Evolutionary conservation across 805 yeast genomes (phyloP).

Genomic region (Saccharomycopsis microspora): DNA sequence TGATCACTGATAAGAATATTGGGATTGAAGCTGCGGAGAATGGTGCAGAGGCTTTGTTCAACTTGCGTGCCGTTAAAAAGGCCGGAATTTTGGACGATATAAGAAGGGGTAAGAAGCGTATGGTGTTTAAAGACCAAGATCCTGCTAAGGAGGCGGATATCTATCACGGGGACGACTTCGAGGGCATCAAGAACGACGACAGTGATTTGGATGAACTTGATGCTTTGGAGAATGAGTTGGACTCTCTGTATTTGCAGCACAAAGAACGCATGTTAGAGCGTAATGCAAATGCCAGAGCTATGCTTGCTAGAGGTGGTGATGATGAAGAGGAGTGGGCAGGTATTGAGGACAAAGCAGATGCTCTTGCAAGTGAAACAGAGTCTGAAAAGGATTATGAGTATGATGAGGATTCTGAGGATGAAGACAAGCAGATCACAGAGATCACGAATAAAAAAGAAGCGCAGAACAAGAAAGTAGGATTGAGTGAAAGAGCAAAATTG

Average conservation of each 20-base stretch:
- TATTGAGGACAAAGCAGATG: constrained; percentile 37
- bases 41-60: constrained; percentile 68
- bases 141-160: constrained; percentile 44
- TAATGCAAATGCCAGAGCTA: constrained; percentile 60
- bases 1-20: constrained; percentile 85
- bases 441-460: constrained; percentile 45
- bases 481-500: constrained; percentile 31
- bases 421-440: constrained; percentile 55
- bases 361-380: constrained; percentile 16
- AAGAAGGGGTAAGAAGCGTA: constrained; percentile 63
- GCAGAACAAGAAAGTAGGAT: constrained; percentile 18
- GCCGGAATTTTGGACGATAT: constrained; percentile 71
- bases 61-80: constrained; percentile 74
- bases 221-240: constrained; percentile 70
- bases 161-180: constrained; percentile 31
- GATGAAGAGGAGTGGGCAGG: constrained; percentile 77
- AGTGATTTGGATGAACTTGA: constrained; percentile 43
- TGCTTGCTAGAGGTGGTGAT: constrained; percentile 61
- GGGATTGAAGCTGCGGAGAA: constrained; percentile 85
- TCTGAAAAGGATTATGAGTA: constrained; percentile 32
- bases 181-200: constrained; percentile 14
- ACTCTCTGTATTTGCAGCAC: constrained; percentile 66
- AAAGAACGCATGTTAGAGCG: constrained; percentile 57
- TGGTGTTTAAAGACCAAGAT: constrained; percentile 49
- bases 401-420: constrained; percentile 38